Evolutionary conservation across 305 asterid genomes (phyloP).

Genomic region (Fraxinus sp.): DNA sequence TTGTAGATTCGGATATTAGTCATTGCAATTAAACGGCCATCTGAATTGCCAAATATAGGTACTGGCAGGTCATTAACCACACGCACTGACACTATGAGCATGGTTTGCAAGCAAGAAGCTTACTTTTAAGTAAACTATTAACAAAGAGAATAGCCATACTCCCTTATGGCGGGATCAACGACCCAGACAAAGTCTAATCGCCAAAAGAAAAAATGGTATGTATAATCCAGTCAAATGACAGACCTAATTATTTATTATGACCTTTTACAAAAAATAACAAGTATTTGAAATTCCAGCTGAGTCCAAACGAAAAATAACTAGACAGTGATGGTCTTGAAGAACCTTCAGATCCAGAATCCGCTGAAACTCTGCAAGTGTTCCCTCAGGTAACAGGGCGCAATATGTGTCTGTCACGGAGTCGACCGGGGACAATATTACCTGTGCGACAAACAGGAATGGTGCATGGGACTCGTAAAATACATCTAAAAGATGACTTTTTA

Average conservation of each 20-base stretch:
- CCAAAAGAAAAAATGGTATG: not conserved
- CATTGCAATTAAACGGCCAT: not conserved
- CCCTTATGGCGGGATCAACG: not conserved
- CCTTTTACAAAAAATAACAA: not conserved
- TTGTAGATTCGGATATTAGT: not conserved
- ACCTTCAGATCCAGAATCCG: slow-evolving; percentile 96
- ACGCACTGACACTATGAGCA: not conserved
- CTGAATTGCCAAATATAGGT: not conserved
- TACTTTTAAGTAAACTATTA: not conserved
- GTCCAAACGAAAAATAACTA: not conserved
- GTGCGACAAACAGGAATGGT: slow-evolving; percentile 25
- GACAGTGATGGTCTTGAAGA: slow-evolving; percentile 22
- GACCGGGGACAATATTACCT: slow-evolving; percentile 92
- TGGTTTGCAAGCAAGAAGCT: not conserved
- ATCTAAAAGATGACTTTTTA: slow-evolving; percentile 7
- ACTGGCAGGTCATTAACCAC: not conserved
- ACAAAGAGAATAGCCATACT: not conserved
- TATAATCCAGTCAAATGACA: not conserved
- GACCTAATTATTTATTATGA: not conserved
- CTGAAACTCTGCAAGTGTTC: slow-evolving; percentile 85
- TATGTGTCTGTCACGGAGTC: slow-evolving; percentile 98
- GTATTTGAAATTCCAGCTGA: not conserved
- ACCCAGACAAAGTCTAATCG: not conserved
- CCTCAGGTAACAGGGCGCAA: slow-evolving; percentile 96
- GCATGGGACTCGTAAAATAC: slow-evolving; percentile 23